Conservation (phyloP, 805 yeast species). For the Scheffersomyces stipitis region DNA sequence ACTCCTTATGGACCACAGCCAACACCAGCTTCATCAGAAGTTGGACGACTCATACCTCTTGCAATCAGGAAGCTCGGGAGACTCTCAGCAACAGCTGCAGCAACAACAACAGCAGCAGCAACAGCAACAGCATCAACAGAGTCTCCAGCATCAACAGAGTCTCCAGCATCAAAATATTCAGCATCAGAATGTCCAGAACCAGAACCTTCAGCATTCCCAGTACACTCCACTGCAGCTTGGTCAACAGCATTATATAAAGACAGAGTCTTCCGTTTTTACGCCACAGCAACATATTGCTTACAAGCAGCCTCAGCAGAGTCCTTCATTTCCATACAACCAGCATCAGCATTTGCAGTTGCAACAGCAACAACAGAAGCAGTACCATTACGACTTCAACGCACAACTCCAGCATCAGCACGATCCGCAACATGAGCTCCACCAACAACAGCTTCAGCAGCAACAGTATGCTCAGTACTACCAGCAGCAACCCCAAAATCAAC, state of each 20-base stretch:
- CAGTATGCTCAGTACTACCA: slow-evolving; percentile 1
- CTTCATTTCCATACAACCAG: no score
- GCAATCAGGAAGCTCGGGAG: no score
- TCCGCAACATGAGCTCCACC: slow-evolving; percentile 2
- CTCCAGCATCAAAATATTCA: slow-evolving; percentile 2
- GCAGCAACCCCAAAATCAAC: slow-evolving; percentile 1
- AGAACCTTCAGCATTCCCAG: slow-evolving; percentile 2
- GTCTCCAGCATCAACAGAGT: slow-evolving; percentile 3
- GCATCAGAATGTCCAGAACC: slow-evolving; percentile 1
- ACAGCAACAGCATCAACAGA: neutral
- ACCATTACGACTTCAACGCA: slow-evolving; percentile 1
- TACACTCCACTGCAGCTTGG: no score
- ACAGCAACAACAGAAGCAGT: slow-evolving; percentile 3
- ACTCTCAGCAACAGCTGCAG: slow-evolving; percentile 6
- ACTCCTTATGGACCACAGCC: slow-evolving; percentile 6
- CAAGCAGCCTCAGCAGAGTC: no score
- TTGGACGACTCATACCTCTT: slow-evolving; percentile 8
- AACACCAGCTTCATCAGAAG: slow-evolving; percentile 13
- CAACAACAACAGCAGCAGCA: slow-evolving; percentile 4
- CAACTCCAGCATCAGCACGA: slow-evolving; percentile 2
- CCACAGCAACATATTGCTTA: no score
- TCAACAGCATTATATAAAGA: no score
- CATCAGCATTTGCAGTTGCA: neutral
- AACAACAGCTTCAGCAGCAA: slow-evolving; percentile 3
- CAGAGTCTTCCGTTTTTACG: no score